Conservation (phyloP, 495 filamentous ascomycete species). For the Aspergillus funiculosus region DNA sequence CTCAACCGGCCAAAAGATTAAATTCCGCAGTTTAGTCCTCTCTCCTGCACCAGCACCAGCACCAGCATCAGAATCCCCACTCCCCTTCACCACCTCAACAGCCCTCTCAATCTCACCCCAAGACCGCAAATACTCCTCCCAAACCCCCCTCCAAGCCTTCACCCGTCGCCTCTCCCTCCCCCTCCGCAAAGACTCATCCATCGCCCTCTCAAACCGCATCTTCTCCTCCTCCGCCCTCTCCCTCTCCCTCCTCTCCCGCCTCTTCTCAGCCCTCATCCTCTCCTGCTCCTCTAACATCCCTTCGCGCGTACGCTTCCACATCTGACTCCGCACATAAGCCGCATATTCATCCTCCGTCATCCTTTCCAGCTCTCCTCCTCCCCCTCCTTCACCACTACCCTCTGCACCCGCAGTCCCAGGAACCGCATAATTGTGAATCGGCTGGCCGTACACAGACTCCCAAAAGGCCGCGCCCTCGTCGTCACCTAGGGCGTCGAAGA, state of each 20-base stretch:
- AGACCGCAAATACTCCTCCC: constrained; percentile 56
- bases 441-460: constrained; percentile 92
- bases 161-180: constrained; percentile 43
- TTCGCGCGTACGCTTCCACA: constrained; percentile 86
- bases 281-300: constrained; percentile 61
- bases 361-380: constrained; percentile 60
- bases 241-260: constrained; percentile 37
- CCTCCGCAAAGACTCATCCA: constrained; percentile 51
- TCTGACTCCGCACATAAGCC: constrained; percentile 70
- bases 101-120: constrained; percentile 56
- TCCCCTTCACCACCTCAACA: background rate
- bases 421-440: constrained; percentile 62
- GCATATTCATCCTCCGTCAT: constrained; percentile 94
- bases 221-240: constrained; percentile 32
- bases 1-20: constrained; percentile 75
- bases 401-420: constrained; percentile 33
- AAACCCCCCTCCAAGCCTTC: constrained; percentile 48
- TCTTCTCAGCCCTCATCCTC: constrained; percentile 52
- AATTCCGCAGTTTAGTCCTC: constrained; percentile 24
- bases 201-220: constrained; percentile 34
- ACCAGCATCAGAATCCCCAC: background rate
- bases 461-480: constrained; percentile 95
- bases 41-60: background rate
- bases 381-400: constrained; percentile 5
- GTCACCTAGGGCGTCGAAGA: constrained; percentile 98